A percentile compares a stretch with the other conserved stretches of the same genome.
These are phyloP conservation scores for Penicillium sp. DNA, from an alignment of 2,329 filamentous ascomycete species.

Conservation along the genomic window DNA sequence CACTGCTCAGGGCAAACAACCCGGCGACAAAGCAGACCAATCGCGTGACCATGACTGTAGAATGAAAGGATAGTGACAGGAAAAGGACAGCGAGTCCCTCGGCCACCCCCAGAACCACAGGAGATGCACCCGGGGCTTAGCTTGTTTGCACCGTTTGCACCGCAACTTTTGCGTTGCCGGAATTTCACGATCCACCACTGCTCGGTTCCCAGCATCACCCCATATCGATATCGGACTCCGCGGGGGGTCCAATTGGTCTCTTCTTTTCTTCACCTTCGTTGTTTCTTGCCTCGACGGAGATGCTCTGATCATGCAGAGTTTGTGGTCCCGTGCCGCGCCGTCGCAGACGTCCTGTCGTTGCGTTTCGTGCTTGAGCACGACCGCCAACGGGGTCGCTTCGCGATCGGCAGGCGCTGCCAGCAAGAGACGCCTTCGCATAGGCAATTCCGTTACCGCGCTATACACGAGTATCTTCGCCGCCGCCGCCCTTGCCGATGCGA, in stretches of 20 bases:
- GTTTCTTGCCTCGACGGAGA: conserved; percentile 23
- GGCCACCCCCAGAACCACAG: conserved; percentile 6
- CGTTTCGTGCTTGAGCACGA: conserved; percentile 45
- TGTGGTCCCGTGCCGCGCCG: conserved; percentile 48
- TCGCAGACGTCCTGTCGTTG: conserved; percentile 46
- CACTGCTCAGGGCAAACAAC: conserved; percentile 37
- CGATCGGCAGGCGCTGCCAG: conserved; percentile 41
- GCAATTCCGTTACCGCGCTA: conserved; percentile 49
- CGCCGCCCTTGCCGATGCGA: conserved; percentile 46
- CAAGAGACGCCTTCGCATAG: conserved; percentile 43
- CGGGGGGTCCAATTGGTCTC: conserved; percentile 21
- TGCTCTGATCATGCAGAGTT: conserved; percentile 48
- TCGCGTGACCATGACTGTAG: conserved; percentile 31
- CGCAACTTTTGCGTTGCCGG: conserved; percentile 21
- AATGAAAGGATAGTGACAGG: conserved; percentile 7
- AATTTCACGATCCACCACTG: conserved; percentile 17
- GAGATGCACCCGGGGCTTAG: conserved; percentile 18
- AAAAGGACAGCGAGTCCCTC: background rate
- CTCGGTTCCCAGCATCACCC: conserved; percentile 13
- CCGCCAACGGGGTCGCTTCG: conserved; percentile 39
- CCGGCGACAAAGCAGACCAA: conserved; percentile 31
- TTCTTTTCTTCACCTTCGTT: background rate
- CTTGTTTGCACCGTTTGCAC: conserved; percentile 49
- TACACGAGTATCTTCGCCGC: conserved; percentile 50
- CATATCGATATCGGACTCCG: conserved; percentile 21